Base-by-base conservation (phyloP, 495 filamentous ascomycete genomes). In the Lasiosphaeria miniovina region DNA sequence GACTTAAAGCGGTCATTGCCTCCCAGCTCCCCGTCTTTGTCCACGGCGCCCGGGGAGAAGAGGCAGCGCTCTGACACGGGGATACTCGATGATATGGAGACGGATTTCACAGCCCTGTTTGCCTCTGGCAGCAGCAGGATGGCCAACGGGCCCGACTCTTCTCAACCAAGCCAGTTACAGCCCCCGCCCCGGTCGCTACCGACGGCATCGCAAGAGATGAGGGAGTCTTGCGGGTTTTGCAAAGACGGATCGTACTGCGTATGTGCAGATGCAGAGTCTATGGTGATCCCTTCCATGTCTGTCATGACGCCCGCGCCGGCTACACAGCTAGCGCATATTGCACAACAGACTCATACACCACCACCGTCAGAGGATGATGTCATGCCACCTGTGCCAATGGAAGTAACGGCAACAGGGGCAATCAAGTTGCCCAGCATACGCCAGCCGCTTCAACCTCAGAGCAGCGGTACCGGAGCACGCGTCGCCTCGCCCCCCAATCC, bases 141-240 rank as follows among this genome's bases (percentile, higher is more conserved):
- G 14, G 9, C 60, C 11, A 3, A 45, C 10, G 62, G n/a, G 43
- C 51, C 55, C 0, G 52, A 17, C n/a, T 65, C 58, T 55, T 38
- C 65, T 4, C 35, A 65, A n/a, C 40, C 74, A 52, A 34, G 14
- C 8, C 17, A 17, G n/a, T 33, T 15, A 6, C 49, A 53, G 36
- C 32, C 12, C 2, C 57, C 63, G 12, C 53, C 67, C 7, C 74
- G 70, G 3, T 50, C 68, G 3, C 63, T 68, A 15, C 57, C 68
- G 31, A 64, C 75, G 58, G 34, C 55, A 5, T 60, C 69, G 11
- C 52, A 75, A 14, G 68, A 73, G 43, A 66, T 66, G 5, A 65
- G 69, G 49, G 90, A 94, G 52, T 82, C 86, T 9, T 96, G 91
- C 65, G 91, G 91, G n/a, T 95, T 95, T 76, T 96, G 91, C 71